Evolutionary conservation across 1,284 basidiomycete genomes (phyloP).

Genomic region (Vanrija humicola): DNA sequence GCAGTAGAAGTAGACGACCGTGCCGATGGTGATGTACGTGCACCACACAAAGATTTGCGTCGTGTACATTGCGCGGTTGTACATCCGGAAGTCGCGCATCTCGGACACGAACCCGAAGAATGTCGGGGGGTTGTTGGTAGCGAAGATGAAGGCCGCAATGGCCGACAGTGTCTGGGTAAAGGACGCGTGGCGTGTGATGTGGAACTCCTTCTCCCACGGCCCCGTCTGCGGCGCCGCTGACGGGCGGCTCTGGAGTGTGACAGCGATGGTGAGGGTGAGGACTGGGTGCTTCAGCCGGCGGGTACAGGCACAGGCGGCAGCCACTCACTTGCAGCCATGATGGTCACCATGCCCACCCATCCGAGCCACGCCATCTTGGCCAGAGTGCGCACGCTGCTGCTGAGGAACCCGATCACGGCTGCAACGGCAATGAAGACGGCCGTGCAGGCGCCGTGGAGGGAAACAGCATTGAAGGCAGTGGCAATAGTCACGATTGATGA

Average conservation of each 20-base stretch:
- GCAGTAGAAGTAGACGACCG: conserved; percentile 34
- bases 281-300: conserved; percentile 5
- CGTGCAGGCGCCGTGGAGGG: conserved; percentile 36
- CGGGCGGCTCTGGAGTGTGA: conserved; percentile 40
- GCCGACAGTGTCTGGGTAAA: conserved; percentile 27
- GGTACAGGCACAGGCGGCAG: too few species aligned
- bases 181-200: conserved; percentile 24
- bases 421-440: conserved; percentile 34
- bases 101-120: conserved; percentile 25
- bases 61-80: conserved; percentile 16
- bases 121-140: conserved; percentile 21
- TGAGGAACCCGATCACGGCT: conserved; percentile 27
- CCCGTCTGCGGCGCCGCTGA: conserved; percentile 34
- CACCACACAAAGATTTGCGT: conserved; percentile 19
- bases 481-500: conserved; percentile 27
- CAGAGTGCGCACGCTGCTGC: conserved; percentile 34
- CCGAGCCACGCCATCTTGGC: conserved; percentile 35
- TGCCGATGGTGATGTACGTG: conserved; percentile 23
- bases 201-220: conserved; percentile 28
- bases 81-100: conserved; percentile 27
- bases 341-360: conserved; percentile 37
- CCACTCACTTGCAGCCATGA: conserved; percentile 22
- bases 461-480: conserved; percentile 36
- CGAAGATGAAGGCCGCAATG: conserved; percentile 15
- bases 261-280: conserved; percentile 39